Conservation (phyloP, 2,329 filamentous ascomycete genomes). For the Sporothrix mexicana region DNA sequence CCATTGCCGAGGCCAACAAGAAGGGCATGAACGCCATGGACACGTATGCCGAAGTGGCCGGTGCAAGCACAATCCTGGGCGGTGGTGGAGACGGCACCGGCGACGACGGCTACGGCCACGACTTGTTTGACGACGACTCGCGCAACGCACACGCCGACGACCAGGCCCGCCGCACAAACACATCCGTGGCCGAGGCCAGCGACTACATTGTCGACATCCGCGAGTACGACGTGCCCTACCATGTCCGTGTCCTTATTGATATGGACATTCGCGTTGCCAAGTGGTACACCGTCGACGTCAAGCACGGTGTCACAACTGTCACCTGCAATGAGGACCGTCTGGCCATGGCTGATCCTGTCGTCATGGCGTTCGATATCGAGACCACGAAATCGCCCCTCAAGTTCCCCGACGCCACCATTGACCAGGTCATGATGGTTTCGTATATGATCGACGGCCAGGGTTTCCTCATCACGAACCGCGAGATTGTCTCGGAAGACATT, state of each 20-base stretch:
- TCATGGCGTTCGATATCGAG: conserved; percentile 99
- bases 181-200: conserved; percentile 77
- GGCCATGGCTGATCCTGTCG: conserved; percentile 91
- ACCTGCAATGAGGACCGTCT: conserved; percentile 85
- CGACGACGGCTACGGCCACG: conserved; percentile 62
- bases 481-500: conserved; percentile 97
- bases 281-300: conserved; percentile 96
- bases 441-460: conserved; percentile 99
- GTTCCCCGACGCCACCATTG: conserved; percentile 91
- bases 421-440: conserved; percentile 99
- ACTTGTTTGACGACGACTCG: conserved; percentile 88
- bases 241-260: conserved; percentile 98
- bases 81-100: conserved; percentile 52
- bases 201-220: conserved; percentile 98
- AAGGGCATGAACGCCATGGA: conserved; percentile 97
- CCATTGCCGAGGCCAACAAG: conserved; percentile 94
- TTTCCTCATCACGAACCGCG: conserved; percentile 95
- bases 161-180: conserved; percentile 23
- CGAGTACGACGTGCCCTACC: conserved; percentile 99
- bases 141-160: conserved; percentile 70
- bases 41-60: conserved; percentile 94
- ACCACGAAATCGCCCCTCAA: conserved; percentile 95
- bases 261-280: conserved; percentile 94
- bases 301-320: conserved; percentile 85
- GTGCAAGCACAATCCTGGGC: conserved; percentile 68